These are phyloP conservation scores for Pseudocercospora cruenta DNA, from an alignment of 2,329 filamentous ascomycete genomes.

Conservation along the genomic window DNA sequence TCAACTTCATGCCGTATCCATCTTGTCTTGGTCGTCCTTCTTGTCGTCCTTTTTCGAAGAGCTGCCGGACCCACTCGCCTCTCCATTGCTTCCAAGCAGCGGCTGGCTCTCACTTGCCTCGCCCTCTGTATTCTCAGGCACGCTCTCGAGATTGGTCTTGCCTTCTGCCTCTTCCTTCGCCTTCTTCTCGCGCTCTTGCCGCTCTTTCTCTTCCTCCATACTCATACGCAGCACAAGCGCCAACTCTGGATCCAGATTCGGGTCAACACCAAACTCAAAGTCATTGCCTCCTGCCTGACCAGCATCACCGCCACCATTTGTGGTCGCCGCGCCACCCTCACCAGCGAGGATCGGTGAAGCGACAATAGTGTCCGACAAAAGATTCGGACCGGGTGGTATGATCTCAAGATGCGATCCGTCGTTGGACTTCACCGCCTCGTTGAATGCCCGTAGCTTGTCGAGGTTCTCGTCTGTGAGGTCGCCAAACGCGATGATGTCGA, in stretches of 20 bases:
- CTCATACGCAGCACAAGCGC: conserved; percentile 95
- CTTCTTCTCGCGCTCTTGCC: conserved; percentile 83
- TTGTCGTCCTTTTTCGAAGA: conserved; percentile 31
- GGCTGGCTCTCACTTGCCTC: conserved; percentile 66
- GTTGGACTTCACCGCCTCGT: conserved; percentile 86
- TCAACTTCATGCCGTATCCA: conserved; percentile 37
- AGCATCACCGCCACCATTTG: conserved; percentile 48
- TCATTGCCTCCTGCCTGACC: conserved; percentile 59
- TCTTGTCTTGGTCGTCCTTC: conserved; percentile 35
- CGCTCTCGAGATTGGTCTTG: conserved; percentile 77
- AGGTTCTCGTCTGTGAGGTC: conserved; percentile 88
- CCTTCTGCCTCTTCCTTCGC: conserved; percentile 68
- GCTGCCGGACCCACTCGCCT: conserved; percentile 28
- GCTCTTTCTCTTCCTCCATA: conserved; percentile 95
- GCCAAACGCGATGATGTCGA: conserved; percentile 94
- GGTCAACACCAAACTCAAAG: conserved; percentile 89
- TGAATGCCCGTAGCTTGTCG: conserved; percentile 89
- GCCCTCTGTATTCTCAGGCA: conserved; percentile 64
- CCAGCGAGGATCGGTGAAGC: conserved; percentile 87
- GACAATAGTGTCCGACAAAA: conserved; percentile 90
- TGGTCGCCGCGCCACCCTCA: conserved; percentile 67
- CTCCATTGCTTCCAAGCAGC: conserved; percentile 36
- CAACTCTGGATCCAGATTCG: conserved; percentile 87
- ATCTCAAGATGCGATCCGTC: conserved; percentile 91
- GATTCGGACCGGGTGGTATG: conserved; percentile 85